Percentiles rank a stretch among this genome's conserved stretches.
phyloP scores from a whole-genome alignment of 305 asterid genomes.

The Galium porrigens region DNA sequence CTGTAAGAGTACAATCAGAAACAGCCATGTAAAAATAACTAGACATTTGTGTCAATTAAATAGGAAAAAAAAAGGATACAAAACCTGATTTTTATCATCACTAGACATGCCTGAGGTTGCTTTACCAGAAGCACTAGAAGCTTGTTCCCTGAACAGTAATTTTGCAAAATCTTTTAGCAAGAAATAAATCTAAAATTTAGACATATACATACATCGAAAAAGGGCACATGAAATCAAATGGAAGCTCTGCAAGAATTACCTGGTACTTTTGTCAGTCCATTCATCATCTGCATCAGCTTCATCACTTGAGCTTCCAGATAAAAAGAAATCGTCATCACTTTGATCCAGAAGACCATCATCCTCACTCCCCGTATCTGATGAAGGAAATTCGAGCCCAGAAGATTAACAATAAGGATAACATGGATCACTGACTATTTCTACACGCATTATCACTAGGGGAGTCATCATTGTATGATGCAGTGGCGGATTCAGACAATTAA shows the following conservation, averaged over 20 bases:
- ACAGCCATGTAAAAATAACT: constrained; percentile 1
- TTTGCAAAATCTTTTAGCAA: neutral
- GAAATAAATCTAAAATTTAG: neutral
- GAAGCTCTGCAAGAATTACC: constrained; percentile 28
- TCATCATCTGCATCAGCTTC: constrained; percentile 84
- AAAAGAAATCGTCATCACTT: constrained; percentile 79
- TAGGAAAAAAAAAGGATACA: constrained; percentile 4
- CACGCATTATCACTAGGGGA: neutral
- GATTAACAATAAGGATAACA: neutral
- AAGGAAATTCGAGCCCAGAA: constrained; percentile 15
- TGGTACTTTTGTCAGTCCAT: constrained; percentile 64
- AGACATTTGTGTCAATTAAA: constrained; percentile 1
- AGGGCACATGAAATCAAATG: constrained; percentile 1
- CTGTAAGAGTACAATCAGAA: constrained; percentile 26
- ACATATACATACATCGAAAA: neutral
- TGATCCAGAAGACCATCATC: constrained; percentile 75
- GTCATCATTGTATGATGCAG: neutral
- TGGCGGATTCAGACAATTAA: neutral
- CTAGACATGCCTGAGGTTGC: constrained; percentile 87
- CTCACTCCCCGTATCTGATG: constrained; percentile 85
- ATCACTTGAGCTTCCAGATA: constrained; percentile 80
- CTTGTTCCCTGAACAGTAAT: constrained; percentile 59
- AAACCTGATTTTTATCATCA: constrained; percentile 75
- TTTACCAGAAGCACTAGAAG: constrained; percentile 72
- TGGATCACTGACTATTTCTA: neutral